phyloP scores from a whole-genome alignment of 192 early-diverging fungal species.

The Coemansia sp. region DNA sequence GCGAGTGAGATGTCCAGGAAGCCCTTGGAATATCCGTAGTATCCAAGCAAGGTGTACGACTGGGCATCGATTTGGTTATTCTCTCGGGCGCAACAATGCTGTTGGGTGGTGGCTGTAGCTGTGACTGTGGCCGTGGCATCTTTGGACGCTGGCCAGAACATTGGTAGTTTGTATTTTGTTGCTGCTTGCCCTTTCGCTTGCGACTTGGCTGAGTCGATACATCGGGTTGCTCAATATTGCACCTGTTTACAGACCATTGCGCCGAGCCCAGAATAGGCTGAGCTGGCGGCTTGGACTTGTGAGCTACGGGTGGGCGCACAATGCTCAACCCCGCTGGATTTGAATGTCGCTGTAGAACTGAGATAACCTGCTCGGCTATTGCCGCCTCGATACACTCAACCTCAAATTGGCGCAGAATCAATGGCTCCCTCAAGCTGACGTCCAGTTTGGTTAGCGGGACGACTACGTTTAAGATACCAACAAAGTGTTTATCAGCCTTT shows the following conservation, averaged over 20 bases:
- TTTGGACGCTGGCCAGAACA: background rate
- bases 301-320: background rate
- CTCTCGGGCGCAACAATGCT: background rate
- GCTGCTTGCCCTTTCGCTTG: constrained; percentile 10
- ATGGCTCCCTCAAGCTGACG: constrained; percentile 18
- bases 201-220: background rate
- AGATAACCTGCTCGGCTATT: constrained; percentile 7
- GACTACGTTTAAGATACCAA: constrained; percentile 25
- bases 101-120: background rate
- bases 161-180: too few relatives aligned
- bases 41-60: background rate
- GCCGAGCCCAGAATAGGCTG: background rate
- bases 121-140: background rate
- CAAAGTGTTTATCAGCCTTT: background rate
- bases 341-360: background rate
- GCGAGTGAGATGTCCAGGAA: constrained; percentile 6
- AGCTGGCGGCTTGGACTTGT: background rate
- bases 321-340: background rate
- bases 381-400: constrained; percentile 17
- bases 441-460: constrained; percentile 26
- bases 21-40: constrained; percentile 9
- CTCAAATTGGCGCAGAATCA: constrained; percentile 14
- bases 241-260: background rate
- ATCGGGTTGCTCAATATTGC: background rate
- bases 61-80: background rate